Evolutionary conservation across 148 eudicot species (phyloP), one percentile per base, ranked within the genome.

Genomic region (Linanthus parryae): DNA sequence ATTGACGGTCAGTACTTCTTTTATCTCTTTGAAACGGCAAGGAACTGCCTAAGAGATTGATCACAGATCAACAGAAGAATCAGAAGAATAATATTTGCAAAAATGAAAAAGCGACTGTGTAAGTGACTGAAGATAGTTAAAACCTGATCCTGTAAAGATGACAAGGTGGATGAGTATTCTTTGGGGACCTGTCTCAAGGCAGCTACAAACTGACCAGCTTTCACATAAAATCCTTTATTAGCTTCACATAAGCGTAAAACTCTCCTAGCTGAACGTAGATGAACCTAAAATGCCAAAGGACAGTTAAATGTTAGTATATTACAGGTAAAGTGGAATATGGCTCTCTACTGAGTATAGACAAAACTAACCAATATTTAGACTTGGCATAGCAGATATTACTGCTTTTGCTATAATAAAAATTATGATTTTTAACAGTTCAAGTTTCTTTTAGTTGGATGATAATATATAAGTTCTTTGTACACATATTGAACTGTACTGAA

Each of bases 201-300:
- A 50, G 95, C 87, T 47, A 73, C 98, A 81, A 86, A 91, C 73
- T 91, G 98, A 52, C 95, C 95, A 58, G 95, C 98, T 72, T 91
- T 91, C 42, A 87, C 89, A 62, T 91, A 91, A 69, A 91, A 79
- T 14, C 98, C 98, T 63, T 64, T 84, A 69, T 91, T 91, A 38
- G 72, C 54, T 64, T 91, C 79, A 53, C 98, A 91, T 42, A 91
- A 48, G 42, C 61, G 67, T 31, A 83, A 52, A 42, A 83, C 55
- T 68, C 80, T 86, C 72, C 67, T 79, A 11, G 98, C 94, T 43
- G 98, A 81, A 29, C 95, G 77, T 27, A 79, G 64, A 75, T 91
- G 94, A 62, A 86, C 91, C 98, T 91, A 71, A 52, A 57, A 27
- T 19, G 18, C 16, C 21, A 27, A 46, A 16, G n/a, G 35, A 64